A percentile compares a stretch with the other conserved stretches of the same genome.
Evolutionary conservation across 2,329 filamentous ascomycete species (phyloP).

Genomic region (Claviceps fusiformis): DNA sequence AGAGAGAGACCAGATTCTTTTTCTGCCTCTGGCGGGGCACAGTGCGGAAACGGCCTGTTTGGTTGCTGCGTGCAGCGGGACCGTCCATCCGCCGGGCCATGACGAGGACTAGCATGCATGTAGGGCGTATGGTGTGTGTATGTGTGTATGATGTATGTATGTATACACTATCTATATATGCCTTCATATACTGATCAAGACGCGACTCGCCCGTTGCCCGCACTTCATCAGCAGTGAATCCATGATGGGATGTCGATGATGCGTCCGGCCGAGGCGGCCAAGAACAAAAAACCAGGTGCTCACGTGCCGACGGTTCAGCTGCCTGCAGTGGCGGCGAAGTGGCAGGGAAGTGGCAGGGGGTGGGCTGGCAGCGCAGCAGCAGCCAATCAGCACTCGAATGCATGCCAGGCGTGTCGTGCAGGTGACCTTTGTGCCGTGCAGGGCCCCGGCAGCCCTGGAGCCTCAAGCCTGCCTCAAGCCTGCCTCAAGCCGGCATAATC

Average conservation of each 20-base stretch:
- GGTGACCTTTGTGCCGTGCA: conserved; percentile 5
- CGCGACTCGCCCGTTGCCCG: no score
- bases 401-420: neutral
- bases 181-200: no score
- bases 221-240: no score
- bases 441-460: neutral
- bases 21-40: neutral
- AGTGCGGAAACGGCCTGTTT: neutral
- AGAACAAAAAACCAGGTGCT: conserved; percentile 6
- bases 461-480: neutral
- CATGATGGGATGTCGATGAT: neutral
- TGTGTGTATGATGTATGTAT: no score
- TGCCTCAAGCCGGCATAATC: neutral
- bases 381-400: conserved; percentile 4
- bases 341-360: no score
- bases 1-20: neutral
- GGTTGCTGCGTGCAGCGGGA: no score
- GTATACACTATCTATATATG: no score
- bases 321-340: neutral
- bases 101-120: no score
- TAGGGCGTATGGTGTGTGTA: no score
- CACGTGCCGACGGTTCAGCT: conserved; percentile 6
- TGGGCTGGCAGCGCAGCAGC: neutral
- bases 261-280: neutral
- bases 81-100: no score